Base-by-base conservation (phyloP, 2,329 filamentous ascomycete genomes). In the Cladosporium velox region DNA sequence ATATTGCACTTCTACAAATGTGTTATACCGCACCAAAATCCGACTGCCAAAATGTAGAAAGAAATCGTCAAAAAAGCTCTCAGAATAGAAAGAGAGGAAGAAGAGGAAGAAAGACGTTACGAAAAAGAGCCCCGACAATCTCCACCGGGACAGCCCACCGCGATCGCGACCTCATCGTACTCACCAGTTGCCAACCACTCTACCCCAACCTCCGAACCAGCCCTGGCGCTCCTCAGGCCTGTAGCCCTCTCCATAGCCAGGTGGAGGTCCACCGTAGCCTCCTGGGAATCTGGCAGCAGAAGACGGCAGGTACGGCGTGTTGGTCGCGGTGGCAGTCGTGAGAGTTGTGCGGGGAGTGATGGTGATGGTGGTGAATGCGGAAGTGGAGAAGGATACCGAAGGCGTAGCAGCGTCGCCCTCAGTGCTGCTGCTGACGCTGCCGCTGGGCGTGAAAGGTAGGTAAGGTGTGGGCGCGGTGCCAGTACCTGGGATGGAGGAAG, bases 401-500 rank as follows among this genome's bases (percentile, higher is more conserved):
- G 44, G 59, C n/a, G 59, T 18, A 47, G 35, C 28, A 32, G 47
- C 28, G 32, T 62, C 59, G 32, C n/a, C 35, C 32, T 60, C 35
- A 14, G 59, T 65, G 28, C 41, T 52, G 32, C 44, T 47, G 44
- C 35, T 26, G 51, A 41, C 55, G 59, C 54, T 61, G 14, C 58
- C 55, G n/a, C 54, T 59, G 1, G 61, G 64, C 2, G 41, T 57
- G 26, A 41, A 52, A 34, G 52, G 52, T 35, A 58, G 26, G 63
- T 62, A 65, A 2, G 51, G 35, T 14, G 57, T 34, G 26, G 66
- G 32, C 21, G 35, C 32, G 14, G 66, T 54, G 65, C 65, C 35
- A 65, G 69, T 54, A 44, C 66, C 18, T 58, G 65, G 26, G 30
- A 67, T 24, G 49, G 68, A 66, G 64, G 70, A 66, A 34, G 69